A percentile compares a stretch with the other conserved stretches of the same genome.
Evolutionary conservation across 179 eudicot species (phyloP).

Genomic region (Nepenthes alata): DNA sequence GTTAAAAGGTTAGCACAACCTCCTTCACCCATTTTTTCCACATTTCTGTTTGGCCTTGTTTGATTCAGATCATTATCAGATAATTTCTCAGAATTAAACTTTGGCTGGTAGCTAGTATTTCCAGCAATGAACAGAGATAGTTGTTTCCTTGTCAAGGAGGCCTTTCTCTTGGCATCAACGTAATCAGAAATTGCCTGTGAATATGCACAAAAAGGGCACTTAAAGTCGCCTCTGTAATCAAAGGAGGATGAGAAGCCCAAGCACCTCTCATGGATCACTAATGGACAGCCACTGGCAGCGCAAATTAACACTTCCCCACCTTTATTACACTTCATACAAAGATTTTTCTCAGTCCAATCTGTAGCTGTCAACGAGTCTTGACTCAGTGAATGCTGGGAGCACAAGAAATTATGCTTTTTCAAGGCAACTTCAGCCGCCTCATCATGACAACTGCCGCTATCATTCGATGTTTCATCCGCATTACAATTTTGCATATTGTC

Average conservation of each 20-base stretch:
- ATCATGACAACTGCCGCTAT: constrained; percentile 16
- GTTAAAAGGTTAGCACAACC: neutral
- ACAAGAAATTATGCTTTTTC: constrained; percentile 25
- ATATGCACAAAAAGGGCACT: constrained; percentile 78
- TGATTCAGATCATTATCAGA: constrained; percentile 12
- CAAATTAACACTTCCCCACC: constrained; percentile 51
- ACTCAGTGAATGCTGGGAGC: constrained; percentile 27
- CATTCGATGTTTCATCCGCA: constrained; percentile 10
- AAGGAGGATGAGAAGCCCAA: constrained; percentile 35
- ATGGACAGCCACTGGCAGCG: constrained; percentile 34
- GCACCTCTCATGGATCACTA: constrained; percentile 57
- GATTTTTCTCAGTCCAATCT: constrained; percentile 26
- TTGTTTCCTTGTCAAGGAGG: constrained; percentile 30
- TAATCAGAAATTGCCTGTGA: constrained; percentile 46
- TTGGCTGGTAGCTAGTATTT: constrained; percentile 12
- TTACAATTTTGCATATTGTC: constrained; percentile 2
- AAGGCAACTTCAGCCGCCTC: constrained; percentile 22
- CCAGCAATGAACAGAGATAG: constrained; percentile 36
- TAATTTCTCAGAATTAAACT: constrained; percentile 12
- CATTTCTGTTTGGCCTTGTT: constrained; percentile 9
- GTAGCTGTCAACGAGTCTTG: constrained; percentile 30
- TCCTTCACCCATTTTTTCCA: neutral
- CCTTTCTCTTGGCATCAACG: constrained; percentile 32
- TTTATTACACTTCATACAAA: constrained; percentile 47
- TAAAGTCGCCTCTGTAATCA: constrained; percentile 40